Conservation (phyloP, 306 rosid species). For the Trifolium repens region DNA sequence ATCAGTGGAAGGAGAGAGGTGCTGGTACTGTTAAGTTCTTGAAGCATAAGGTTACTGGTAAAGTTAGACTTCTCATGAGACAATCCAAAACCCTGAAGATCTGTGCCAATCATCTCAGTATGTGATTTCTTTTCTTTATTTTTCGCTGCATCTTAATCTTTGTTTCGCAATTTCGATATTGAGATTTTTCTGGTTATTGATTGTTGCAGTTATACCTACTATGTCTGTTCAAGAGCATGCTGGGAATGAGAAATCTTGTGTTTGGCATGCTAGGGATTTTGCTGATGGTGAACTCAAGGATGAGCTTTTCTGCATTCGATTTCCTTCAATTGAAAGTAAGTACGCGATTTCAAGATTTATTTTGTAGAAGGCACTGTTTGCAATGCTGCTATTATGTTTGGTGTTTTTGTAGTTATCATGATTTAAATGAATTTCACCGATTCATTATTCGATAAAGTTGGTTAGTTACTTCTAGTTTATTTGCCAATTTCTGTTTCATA, state of each 20-base stretch:
- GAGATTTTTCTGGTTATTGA: not conserved
- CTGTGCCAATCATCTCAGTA: constrained; percentile 97
- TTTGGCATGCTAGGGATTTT: constrained; percentile 94
- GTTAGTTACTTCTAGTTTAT: not conserved
- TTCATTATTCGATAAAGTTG: not conserved
- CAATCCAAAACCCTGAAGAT: constrained; percentile 99
- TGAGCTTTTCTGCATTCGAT: constrained; percentile 96
- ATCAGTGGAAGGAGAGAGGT: constrained; percentile 98
- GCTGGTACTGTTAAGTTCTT: constrained; percentile 89
- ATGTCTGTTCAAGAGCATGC: constrained; percentile 94
- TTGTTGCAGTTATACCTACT: constrained; percentile 62
- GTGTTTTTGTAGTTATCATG: not conserved
- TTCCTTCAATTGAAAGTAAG: constrained; percentile 94
- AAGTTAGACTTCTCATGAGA: constrained; percentile 95
- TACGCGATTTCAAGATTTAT: not conserved
- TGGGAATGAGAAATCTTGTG: constrained; percentile 93
- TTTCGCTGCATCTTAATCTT: not conserved
- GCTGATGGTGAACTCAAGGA: constrained; percentile 97
- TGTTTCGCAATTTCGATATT: not conserved
- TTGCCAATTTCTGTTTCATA: not conserved
- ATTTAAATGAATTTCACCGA: not conserved
- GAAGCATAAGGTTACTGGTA: constrained; percentile 72
- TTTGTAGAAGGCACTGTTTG: not conserved
- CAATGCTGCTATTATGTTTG: not conserved
- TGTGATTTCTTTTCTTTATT: not conserved